Conservation (phyloP, 2,329 filamentous ascomycete genomes). For the Cyphellophora europaea region DNA sequence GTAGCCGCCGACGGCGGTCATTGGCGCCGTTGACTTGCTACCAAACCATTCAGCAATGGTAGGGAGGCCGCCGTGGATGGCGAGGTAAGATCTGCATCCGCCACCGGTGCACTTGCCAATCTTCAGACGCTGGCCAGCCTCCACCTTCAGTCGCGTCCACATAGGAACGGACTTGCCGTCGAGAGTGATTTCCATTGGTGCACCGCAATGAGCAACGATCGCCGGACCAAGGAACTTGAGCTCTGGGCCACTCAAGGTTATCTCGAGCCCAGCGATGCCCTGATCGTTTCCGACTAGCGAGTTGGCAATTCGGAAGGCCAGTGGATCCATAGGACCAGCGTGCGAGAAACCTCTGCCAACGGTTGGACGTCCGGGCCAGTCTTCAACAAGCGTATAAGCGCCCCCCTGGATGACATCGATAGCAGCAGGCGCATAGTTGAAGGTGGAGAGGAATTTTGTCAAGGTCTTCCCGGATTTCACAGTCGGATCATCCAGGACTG, state of each 20-base stretch:
- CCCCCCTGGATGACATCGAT: conserved; percentile 50
- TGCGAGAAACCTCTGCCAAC: conserved; percentile 51
- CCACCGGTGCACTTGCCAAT: conserved; percentile 44
- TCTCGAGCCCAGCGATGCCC: conserved; percentile 47
- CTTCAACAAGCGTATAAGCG: conserved; percentile 50
- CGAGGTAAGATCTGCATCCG: conserved; percentile 51
- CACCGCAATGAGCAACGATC: conserved; percentile 48
- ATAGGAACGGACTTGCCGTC: conserved; percentile 42
- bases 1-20: conserved; percentile 50
- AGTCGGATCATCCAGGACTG: conserved; percentile 36
- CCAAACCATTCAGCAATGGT: conserved; percentile 48
- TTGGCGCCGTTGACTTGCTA: conserved; percentile 50
- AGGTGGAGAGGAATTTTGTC: conserved; percentile 46
- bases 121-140: conserved; percentile 42
- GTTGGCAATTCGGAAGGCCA: conserved; percentile 52
- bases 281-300: conserved; percentile 47
- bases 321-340: conserved; percentile 51
- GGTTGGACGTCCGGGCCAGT: conserved; percentile 47
- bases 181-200: conserved; percentile 41
- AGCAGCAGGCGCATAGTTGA: conserved; percentile 39
- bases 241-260: conserved; percentile 52
- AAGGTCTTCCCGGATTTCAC: conserved; percentile 45
- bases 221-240: conserved; percentile 46
- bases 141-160: conserved; percentile 46
- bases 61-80: conserved; percentile 46